Base-by-base conservation (phyloP, 2,329 filamentous ascomycete genomes). In the Lecanicillium sp. region DNA sequence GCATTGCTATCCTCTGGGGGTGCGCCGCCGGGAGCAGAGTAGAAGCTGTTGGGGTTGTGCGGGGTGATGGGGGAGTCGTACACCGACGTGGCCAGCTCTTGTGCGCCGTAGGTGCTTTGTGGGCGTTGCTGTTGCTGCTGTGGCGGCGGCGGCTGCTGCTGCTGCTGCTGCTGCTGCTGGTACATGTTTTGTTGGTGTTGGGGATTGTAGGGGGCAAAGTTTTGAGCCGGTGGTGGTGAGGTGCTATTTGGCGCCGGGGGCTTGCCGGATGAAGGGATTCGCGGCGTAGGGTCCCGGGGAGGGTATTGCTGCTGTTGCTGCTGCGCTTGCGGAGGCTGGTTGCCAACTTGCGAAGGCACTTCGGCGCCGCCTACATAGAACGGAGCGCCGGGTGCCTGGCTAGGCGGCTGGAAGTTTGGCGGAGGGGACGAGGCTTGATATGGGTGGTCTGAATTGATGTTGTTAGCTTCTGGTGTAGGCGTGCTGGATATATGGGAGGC, bases 1-100 rank as follows among this genome's bases (percentile, higher is more conserved):
- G 54, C 36, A 41, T 57, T 47, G 39, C 74, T 69, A 9, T 76
- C 71, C 5, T 66, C 61, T 4, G 69, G 68, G 50, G 72, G 71
- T n/a, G n/a, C n/a, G 20, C 62, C 68, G 30, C 64, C 65, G 3
- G 66, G 60, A 48, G 66, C 74, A 2, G 66, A 61, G 17, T 61
- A 60, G 13, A 59, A 56, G 32, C 62, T 62, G 45, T 54, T 60
- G 20, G 65, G 63, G 52, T 68, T 70, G 54, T 73, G 68, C 5
- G 69, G 58, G 11, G 69, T 75, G 29, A 84, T 71, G 30, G 84
- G 84, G 4, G 83, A 84, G 58, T 88, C 83, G 53, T 88, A 89
- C 9, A 77, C 77, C 1, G 83, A 84, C 1, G 84, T 87, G 18
- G 84, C 81, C 33, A 90, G 68, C 61, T 90, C 85, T 60, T 89